Percentiles rank a stretch among this genome's conserved stretches.
Conservation (phyloP, 2,329 filamentous ascomycete species). For the Epichloe hybrida region DNA sequence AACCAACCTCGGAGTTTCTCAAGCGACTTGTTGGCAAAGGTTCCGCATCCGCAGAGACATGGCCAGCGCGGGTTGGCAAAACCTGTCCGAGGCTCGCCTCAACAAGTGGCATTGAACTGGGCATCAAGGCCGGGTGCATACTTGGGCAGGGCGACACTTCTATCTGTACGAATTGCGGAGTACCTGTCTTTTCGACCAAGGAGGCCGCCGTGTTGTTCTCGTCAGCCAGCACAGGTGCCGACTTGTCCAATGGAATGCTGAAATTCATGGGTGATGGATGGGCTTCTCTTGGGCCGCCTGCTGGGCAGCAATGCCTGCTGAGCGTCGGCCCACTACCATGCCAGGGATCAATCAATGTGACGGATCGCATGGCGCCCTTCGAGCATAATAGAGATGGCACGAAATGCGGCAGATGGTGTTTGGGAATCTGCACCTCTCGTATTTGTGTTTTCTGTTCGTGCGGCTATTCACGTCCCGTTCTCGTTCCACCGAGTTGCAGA, state of each 20-base stretch:
- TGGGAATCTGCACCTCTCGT: too few species aligned
- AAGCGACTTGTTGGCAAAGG: too few species aligned
- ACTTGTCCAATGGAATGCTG: background rate
- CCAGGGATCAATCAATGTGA: background rate
- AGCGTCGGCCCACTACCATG: slow-evolving; percentile 1
- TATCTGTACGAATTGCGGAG: background rate
- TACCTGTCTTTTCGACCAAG: background rate
- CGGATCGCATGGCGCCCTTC: background rate
- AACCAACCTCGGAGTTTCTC: too few species aligned
- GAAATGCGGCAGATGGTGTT: too few species aligned
- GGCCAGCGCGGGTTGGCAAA: background rate
- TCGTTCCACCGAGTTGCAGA: too few species aligned
- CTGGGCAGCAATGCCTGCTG: slow-evolving; percentile 6
- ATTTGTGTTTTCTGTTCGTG: too few species aligned
- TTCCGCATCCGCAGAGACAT: background rate
- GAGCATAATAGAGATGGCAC: too few species aligned
- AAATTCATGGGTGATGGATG: background rate
- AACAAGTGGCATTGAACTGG: background rate
- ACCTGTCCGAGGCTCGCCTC: background rate
- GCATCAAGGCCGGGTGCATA: background rate
- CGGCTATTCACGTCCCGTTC: too few species aligned
- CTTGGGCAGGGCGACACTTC: background rate
- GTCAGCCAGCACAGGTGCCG: background rate
- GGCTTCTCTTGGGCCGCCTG: background rate
- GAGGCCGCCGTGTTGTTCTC: background rate